phyloP scores from a whole-genome alignment of 306 rosid genomes.

The Trifolium fragiferum region DNA sequence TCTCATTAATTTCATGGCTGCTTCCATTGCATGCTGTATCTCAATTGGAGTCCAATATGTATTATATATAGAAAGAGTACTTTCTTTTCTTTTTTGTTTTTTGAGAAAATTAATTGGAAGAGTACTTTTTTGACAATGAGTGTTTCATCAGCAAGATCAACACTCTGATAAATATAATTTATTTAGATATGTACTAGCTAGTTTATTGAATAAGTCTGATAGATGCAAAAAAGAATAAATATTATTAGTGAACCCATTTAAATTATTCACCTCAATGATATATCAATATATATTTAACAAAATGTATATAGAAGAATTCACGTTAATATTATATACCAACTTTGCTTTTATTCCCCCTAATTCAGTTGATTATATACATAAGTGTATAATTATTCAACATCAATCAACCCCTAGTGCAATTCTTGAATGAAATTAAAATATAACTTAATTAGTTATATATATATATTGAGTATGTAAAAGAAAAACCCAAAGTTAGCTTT shows the following conservation, averaged over 20 bases:
- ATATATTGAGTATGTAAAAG: too few relatives aligned
- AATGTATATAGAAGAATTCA: too few relatives aligned
- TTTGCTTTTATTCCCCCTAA: constrained; percentile 37
- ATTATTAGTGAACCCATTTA: too few relatives aligned
- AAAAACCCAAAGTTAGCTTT: too few relatives aligned
- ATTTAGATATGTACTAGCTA: too few relatives aligned
- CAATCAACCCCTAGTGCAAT: constrained; percentile 6
- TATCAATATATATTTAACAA: too few relatives aligned
- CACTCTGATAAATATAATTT: too few relatives aligned
- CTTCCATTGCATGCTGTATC: constrained; percentile 46
- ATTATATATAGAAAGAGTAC: background rate
- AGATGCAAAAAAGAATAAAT: too few relatives aligned
- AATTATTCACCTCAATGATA: too few relatives aligned
- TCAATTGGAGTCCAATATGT: constrained; percentile 49
- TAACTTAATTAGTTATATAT: background rate
- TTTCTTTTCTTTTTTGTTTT: constrained; percentile 17
- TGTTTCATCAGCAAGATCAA: background rate
- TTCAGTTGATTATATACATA: background rate
- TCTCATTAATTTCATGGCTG: constrained; percentile 39
- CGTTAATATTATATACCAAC: background rate
- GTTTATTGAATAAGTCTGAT: too few relatives aligned
- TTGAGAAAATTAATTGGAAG: background rate
- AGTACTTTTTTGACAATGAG: constrained; percentile 35
- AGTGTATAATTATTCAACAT: background rate
- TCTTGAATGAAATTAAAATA: background rate